Base-by-base conservation (phyloP, 129 eudicot genomes). In the Silybum marianum region DNA sequence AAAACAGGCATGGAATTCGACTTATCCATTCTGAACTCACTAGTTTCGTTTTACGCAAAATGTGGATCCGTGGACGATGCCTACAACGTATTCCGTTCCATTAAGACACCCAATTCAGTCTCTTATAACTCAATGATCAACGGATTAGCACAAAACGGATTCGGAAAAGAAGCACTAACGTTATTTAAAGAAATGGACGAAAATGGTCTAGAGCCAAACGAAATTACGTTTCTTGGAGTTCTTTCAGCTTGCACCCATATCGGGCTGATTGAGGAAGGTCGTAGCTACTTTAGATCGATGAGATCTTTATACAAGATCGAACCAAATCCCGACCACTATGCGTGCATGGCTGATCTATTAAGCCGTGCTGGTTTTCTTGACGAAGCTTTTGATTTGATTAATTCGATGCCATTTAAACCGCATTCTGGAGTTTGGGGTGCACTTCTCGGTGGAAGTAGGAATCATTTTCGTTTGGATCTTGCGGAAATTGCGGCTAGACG, bases 361-460 rank as follows among this genome's bases (percentile, higher is more conserved):
- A 95, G 98, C 9, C 85, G 92, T 87, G 91, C 95, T 60, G 90
- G 97, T 72, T 85, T 88, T 44, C 83, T 94, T 23, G 91, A 91
- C 62, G 91, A 91, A 44, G 98, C 98, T 68, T 42, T 78, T 26
- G 77, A 76, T 13, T 82, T 91, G 60, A 87, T 94, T 8, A 82
- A 74, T 39, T 85, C 89, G 3, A 90, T 94, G 93, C 86, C 92
- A 26, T 81, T 83, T 58, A 87, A 88, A 81, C 93, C 95, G 9
- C 91, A 94, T 84, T 44, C 81, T 65, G 97, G 97, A 1, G 90
- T 91, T 72, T 94, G 98, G 97, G 98, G 97, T 83, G 95, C 97
- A n/a, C 95, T 94, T 80, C 92, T 94, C 60, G 88, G 90, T 75
- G 93, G 93, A 77, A 90, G 98, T 72, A 83, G 88, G 78, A 84